Percentiles rank a stretch among this genome's conserved stretches.
These are phyloP conservation scores for Apodospora peruviana DNA, from an alignment of 495 filamentous ascomycete genomes.

Conservation along the genomic window DNA sequence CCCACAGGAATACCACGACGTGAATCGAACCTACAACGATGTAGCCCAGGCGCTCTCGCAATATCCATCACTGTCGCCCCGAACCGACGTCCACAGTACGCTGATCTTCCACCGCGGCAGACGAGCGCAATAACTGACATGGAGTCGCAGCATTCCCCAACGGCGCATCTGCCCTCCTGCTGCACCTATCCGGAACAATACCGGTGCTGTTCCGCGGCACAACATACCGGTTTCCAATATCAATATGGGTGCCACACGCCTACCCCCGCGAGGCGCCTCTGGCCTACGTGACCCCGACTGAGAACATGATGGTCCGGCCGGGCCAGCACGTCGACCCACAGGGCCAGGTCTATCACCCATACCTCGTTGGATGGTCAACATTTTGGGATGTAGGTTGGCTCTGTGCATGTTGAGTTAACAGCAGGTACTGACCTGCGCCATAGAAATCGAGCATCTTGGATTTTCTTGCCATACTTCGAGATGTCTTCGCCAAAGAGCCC, in stretches of 20 bases:
- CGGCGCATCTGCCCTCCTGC: conserved; percentile 78
- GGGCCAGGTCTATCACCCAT: conserved; percentile 92
- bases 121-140: neutral
- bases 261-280: conserved; percentile 85
- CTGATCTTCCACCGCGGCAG: neutral
- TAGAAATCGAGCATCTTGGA: conserved; percentile 79
- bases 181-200: conserved; percentile 80
- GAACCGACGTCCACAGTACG: conserved; percentile 94
- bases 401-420: neutral
- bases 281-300: conserved; percentile 80
- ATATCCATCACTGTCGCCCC: conserved; percentile 79
- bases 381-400: conserved; percentile 80
- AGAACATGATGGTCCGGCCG: conserved; percentile 81
- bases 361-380: conserved; percentile 80
- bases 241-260: conserved; percentile 90
- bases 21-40: conserved; percentile 88
- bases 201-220: conserved; percentile 84
- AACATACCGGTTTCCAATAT: conserved; percentile 85
- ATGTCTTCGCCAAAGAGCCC: conserved; percentile 90
- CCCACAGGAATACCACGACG: conserved; percentile 81
- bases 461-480: conserved; percentile 74
- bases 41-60: conserved; percentile 75
- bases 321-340: conserved; percentile 96
- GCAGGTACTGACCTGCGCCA: conserved; percentile 12
- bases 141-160: conserved; percentile 70